Conservation (phyloP, 352 stramenopile genomes). For the Thalassiosira delicatula region DNA sequence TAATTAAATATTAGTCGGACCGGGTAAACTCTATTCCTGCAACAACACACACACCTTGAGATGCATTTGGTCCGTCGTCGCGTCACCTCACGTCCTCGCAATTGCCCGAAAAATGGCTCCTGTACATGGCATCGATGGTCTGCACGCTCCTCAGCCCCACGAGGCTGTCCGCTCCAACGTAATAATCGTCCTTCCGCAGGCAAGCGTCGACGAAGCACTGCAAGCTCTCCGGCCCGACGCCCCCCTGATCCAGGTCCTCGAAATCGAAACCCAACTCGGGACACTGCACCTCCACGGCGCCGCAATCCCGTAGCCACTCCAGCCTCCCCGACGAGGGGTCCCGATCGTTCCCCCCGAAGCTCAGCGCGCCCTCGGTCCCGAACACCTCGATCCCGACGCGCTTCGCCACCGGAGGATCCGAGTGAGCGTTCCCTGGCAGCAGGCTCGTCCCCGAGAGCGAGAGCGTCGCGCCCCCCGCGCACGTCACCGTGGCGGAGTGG, state of each 20-base stretch:
- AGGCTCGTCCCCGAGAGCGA: conserved; percentile 71
- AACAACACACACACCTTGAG: too few species aligned
- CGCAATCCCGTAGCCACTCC: conserved; percentile 58
- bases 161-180: conserved; percentile 62
- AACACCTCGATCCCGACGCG: conserved; percentile 75
- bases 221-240: conserved; percentile 68
- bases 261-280: conserved; percentile 69
- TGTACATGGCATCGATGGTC: conserved; percentile 78
- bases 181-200: conserved; percentile 50
- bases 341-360: conserved; percentile 69
- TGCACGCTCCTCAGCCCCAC: conserved; percentile 69
- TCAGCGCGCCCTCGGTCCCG: conserved; percentile 61
- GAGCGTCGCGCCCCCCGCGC: conserved; percentile 61
- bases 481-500: conserved; percentile 70
- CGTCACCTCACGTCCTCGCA: conserved; percentile 35
- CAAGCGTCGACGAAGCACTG: conserved; percentile 72
- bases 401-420: conserved; percentile 68
- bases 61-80: too few species aligned
- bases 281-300: conserved; percentile 58
- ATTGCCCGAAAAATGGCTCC: conserved; percentile 60
- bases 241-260: conserved; percentile 69
- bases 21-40: too few species aligned
- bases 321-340: conserved; percentile 64
- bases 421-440: conserved; percentile 74
- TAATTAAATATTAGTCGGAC: too few species aligned